Conservation (phyloP, 148 eudicot genomes). For the Diospyros lotus region DNA sequence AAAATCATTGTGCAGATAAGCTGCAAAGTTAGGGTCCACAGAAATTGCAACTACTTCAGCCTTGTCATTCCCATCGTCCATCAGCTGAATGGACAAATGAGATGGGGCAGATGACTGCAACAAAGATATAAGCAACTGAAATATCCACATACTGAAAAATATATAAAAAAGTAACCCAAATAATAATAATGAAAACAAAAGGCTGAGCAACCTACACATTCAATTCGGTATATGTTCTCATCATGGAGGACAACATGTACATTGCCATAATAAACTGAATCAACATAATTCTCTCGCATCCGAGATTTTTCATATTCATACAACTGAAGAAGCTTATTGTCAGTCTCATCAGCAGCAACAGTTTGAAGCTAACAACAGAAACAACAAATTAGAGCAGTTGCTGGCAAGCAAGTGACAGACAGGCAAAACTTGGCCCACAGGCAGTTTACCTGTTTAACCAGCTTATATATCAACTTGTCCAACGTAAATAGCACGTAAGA, state of each 20-base stretch:
- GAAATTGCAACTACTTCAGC: conserved; percentile 86
- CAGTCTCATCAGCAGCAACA: conserved; percentile 77
- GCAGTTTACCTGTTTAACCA: conserved; percentile 78
- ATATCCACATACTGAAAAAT: conserved; percentile 4
- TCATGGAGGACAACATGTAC: conserved; percentile 82
- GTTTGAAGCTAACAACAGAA: conserved; percentile 71
- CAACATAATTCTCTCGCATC: conserved; percentile 50
- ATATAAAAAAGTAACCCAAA: not conserved
- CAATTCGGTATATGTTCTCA: conserved; percentile 83
- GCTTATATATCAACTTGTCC: conserved; percentile 90
- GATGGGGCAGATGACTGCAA: conserved; percentile 60
- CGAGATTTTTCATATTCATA: conserved; percentile 83
- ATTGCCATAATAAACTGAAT: conserved; percentile 85
- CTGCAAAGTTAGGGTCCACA: conserved; percentile 76
- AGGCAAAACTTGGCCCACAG: conserved; percentile 1
- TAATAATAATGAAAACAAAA: not conserved
- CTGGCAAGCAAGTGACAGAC: not conserved
- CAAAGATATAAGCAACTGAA: conserved; percentile 17
- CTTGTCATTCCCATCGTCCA: conserved; percentile 84
- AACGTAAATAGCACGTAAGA: conserved; percentile 86
- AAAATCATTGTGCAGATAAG: conserved; percentile 69
- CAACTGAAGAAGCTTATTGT: conserved; percentile 73
- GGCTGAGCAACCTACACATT: conserved; percentile 55
- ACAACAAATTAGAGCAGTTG: conserved; percentile 9
- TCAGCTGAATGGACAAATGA: conserved; percentile 64